A percentile compares a stretch with the other conserved stretches of the same genome.
phyloP scores from a whole-genome alignment of 2,329 filamentous ascomycete species.

The Ophiostoma quercus region DNA sequence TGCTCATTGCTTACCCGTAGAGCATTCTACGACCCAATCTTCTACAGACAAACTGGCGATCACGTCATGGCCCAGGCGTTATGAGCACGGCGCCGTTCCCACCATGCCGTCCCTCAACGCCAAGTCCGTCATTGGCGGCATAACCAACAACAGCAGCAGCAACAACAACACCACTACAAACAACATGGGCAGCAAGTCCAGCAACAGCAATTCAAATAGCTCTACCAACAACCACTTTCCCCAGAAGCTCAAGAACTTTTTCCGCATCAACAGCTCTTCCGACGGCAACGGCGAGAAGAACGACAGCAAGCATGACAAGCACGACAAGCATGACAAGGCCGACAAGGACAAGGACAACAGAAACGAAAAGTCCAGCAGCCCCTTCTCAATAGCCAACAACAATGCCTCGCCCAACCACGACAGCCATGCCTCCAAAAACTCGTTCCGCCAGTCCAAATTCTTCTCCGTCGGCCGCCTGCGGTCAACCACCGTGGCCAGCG shows the following conservation, averaged over 20 bases:
- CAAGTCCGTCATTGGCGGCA: constrained; percentile 46
- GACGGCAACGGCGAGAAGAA: constrained; percentile 35
- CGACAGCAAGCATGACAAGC: constrained; percentile 25
- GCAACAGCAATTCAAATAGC: constrained; percentile 28
- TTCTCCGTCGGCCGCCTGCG: constrained; percentile 84
- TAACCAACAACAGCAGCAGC: constrained; percentile 54
- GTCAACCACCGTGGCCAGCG: constrained; percentile 85
- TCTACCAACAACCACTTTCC: constrained; percentile 57
- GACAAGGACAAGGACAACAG: constrained; percentile 14
- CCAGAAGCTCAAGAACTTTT: constrained; percentile 66
- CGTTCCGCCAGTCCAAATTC: constrained; percentile 80
- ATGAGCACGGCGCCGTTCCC: constrained; percentile 28
- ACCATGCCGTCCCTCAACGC: constrained; percentile 42
- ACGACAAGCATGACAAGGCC: constrained; percentile 11
- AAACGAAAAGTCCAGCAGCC: constrained; percentile 14
- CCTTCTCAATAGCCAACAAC: constrained; percentile 12
- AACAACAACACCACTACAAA: constrained; percentile 15
- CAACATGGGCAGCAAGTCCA: constrained; percentile 17
- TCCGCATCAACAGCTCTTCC: constrained; percentile 55
- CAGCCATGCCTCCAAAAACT: constrained; percentile 46
- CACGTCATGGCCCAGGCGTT: constrained; percentile 29
- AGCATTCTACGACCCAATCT: neutral
- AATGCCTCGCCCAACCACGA: constrained; percentile 9
- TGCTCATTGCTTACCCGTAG: neutral
- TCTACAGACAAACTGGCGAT: constrained; percentile 24